These are phyloP conservation scores for Laburnicola sp. DNA, from an alignment of 2,329 filamentous ascomycete species.

Conservation along the genomic window DNA sequence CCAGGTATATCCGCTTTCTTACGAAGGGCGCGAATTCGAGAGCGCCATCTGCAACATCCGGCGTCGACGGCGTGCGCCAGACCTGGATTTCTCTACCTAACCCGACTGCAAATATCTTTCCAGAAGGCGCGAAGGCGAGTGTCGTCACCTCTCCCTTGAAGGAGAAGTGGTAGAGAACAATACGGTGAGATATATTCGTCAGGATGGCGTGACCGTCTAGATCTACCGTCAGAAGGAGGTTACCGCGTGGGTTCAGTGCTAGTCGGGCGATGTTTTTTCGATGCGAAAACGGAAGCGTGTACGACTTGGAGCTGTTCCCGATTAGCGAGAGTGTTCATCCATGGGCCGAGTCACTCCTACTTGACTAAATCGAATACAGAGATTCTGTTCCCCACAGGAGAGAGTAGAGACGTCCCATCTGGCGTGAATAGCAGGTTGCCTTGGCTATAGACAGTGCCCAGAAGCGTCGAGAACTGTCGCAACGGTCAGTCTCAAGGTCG, in stretches of 20 bases:
- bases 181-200: slow-evolving; percentile 83
- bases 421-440: slow-evolving; percentile 96
- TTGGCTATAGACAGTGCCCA: slow-evolving; percentile 97
- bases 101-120: slow-evolving; percentile 85
- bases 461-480: slow-evolving; percentile 90
- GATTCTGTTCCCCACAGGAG: slow-evolving; percentile 93
- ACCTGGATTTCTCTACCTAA: slow-evolving; percentile 87
- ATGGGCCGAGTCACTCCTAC: slow-evolving; percentile 56
- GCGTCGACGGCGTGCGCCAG: slow-evolving; percentile 92
- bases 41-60: slow-evolving; percentile 78
- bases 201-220: slow-evolving; percentile 92
- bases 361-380: slow-evolving; percentile 96
- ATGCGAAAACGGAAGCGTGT: slow-evolving; percentile 87
- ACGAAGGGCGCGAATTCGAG: slow-evolving; percentile 96
- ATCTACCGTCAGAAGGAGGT: slow-evolving; percentile 89
- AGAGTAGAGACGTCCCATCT: slow-evolving; percentile 93
- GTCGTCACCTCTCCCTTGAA: slow-evolving; percentile 82
- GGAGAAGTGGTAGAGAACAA: slow-evolving; percentile 93
- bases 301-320: slow-evolving; percentile 72
- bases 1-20: slow-evolving; percentile 79
- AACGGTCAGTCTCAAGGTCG: slow-evolving; percentile 29
- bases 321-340: slow-evolving; percentile 5
- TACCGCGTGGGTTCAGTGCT: slow-evolving; percentile 85
- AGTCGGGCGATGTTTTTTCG: slow-evolving; percentile 89
- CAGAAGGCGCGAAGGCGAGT: slow-evolving; percentile 87